A percentile compares a stretch with the other conserved stretches of the same genome.
phyloP scores from a whole-genome alignment of 2,329 filamentous ascomycete genomes.

The Paecilomyces fulvus region DNA sequence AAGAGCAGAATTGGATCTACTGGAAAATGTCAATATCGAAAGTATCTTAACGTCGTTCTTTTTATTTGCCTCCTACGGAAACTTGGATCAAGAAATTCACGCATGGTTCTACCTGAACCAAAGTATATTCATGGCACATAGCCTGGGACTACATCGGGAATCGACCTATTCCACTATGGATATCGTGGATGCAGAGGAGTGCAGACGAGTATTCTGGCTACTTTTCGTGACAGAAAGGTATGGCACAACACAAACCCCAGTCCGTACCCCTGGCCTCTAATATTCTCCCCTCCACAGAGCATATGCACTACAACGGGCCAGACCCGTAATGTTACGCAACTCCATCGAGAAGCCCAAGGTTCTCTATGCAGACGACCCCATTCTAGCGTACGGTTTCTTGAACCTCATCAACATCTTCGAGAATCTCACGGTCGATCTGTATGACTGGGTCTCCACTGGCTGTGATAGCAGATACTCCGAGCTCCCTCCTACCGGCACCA shows the following conservation, averaged over 20 bases:
- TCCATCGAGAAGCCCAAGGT: conserved; percentile 57
- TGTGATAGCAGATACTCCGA: conserved; percentile 22
- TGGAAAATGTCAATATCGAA: conserved; percentile 33
- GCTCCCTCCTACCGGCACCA: conserved; percentile 27
- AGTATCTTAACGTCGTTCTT: conserved; percentile 65
- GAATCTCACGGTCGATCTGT: conserved; percentile 27
- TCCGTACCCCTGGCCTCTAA: no score
- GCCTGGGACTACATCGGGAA: conserved; percentile 37
- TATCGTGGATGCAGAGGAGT: conserved; percentile 52
- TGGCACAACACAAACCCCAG: no score
- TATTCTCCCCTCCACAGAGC: conserved; percentile 38
- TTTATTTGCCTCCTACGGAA: conserved; percentile 64
- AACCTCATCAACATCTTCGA: conserved; percentile 33
- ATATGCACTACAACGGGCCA: conserved; percentile 62
- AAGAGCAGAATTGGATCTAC: conserved; percentile 31
- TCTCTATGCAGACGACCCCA: conserved; percentile 48
- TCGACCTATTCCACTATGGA: conserved; percentile 40
- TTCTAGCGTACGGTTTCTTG: conserved; percentile 32
- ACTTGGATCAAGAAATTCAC: conserved; percentile 62
- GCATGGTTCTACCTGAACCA: conserved; percentile 75
- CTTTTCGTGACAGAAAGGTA: conserved; percentile 64
- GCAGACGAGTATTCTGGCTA: conserved; percentile 64
- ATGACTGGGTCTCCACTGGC: conserved; percentile 31
- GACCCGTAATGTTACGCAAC: conserved; percentile 61
- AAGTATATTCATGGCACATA: conserved; percentile 56